Conservation (phyloP, 495 filamentous ascomycete genomes). For the Penicillium argentinense region DNA sequence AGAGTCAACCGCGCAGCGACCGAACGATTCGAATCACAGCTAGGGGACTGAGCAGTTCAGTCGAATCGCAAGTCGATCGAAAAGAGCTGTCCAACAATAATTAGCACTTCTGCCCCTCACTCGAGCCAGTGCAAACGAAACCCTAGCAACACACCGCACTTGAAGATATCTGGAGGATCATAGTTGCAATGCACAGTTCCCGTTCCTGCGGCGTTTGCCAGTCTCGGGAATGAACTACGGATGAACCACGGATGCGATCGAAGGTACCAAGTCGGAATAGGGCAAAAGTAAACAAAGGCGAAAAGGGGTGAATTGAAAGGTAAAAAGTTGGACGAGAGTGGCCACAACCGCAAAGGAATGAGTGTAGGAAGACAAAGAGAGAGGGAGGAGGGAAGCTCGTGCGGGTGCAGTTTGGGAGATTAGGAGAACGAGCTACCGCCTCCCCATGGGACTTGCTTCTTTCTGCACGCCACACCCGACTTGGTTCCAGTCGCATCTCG, state of each 20-base stretch:
- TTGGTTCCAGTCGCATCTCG: too few species aligned
- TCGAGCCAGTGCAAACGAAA: conserved; percentile 12
- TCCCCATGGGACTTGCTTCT: too few species aligned
- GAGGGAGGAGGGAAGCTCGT: conserved; percentile 3
- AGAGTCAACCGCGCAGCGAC: conserved; percentile 19
- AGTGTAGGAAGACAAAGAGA: neutral
- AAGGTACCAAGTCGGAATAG: conserved; percentile 1
- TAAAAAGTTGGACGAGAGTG: neutral
- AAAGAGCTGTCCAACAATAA: conserved; percentile 12
- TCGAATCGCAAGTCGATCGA: conserved; percentile 17
- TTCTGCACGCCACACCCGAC: conserved; percentile 13
- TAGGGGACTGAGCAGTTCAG: conserved; percentile 14
- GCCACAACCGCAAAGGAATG: too few species aligned
- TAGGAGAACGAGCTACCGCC: too few species aligned
- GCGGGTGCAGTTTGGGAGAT: conserved; percentile 1
- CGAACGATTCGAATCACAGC: conserved; percentile 18
- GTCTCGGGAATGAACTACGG: conserved; percentile 6
- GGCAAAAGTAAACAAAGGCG: neutral
- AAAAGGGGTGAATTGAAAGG: conserved; percentile 1
- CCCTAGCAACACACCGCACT: conserved; percentile 9
- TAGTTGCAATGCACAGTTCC: conserved; percentile 11
- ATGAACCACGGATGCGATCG: neutral
- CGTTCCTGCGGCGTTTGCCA: conserved; percentile 14
- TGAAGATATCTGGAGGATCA: conserved; percentile 16
- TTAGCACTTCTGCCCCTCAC: conserved; percentile 8